Evolutionary conservation across 768 basidiomycete genomes (phyloP).

Genomic region (Trametes cingulata): DNA sequence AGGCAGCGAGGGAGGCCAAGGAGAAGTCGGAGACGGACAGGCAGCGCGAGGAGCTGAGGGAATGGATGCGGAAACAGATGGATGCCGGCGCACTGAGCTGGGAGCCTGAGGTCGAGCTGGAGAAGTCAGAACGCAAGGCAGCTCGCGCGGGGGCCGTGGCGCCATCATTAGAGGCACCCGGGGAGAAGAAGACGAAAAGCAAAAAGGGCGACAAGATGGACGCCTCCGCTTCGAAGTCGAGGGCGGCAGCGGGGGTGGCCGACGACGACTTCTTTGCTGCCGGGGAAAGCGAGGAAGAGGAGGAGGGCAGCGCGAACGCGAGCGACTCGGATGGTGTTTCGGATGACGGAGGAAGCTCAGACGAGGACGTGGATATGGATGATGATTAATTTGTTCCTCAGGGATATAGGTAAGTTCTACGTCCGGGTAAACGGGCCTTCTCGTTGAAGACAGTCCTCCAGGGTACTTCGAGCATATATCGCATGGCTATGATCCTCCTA

Average conservation of each 20-base stretch:
- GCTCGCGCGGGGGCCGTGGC: background rate
- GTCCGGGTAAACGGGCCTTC: background rate
- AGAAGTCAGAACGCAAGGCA: constrained; percentile 14
- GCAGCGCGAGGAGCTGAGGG: constrained; percentile 58
- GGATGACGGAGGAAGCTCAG: background rate
- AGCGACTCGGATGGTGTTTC: background rate
- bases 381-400: background rate
- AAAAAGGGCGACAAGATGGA: background rate
- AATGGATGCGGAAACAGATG: constrained; percentile 63
- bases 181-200: background rate
- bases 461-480: background rate
- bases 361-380: constrained; percentile 14
- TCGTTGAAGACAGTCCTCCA: no score
- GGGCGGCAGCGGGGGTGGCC: constrained; percentile 10
- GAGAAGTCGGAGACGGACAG: constrained; percentile 41
- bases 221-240: background rate
- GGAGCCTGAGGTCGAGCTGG: constrained; percentile 57
- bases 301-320: background rate
- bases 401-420: background rate
- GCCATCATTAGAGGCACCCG: background rate
- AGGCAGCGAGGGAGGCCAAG: constrained; percentile 5
- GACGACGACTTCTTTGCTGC: constrained; percentile 36
- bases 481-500: no score
- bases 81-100: constrained; percentile 52
- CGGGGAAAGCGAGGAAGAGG: constrained; percentile 22